A percentile compares a stretch with the other conserved stretches of the same genome.
Evolutionary conservation across 768 basidiomycete species (phyloP).

Genomic region (Suillus ampliporus): DNA sequence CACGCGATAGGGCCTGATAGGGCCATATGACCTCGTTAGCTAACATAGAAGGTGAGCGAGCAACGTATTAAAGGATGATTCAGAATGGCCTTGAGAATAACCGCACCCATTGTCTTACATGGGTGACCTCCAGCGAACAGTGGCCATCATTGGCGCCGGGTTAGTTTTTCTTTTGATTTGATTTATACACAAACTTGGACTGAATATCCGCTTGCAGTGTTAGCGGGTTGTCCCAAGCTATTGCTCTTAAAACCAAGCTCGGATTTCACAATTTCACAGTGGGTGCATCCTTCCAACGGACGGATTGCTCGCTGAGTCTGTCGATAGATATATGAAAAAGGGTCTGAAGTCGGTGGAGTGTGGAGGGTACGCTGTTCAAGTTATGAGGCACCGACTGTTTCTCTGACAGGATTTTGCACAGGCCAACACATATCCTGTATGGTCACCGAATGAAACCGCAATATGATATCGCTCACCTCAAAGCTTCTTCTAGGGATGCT

Average conservation of each 20-base stretch:
- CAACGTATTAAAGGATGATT: conserved; percentile 5
- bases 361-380: conserved; percentile 54
- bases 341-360: conserved; percentile 51
- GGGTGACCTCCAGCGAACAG: conserved; percentile 16
- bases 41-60: not conserved
- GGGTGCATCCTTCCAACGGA: conserved; percentile 13
- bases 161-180: not conserved
- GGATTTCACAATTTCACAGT: conserved; percentile 48
- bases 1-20: not conserved
- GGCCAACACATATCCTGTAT: conserved; percentile 35
- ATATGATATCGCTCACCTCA: not conserved
- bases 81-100: not conserved
- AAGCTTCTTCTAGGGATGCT: conserved; percentile 42
- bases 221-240: conserved; percentile 50
- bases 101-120: not conserved
- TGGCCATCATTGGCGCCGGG: conserved; percentile 30
- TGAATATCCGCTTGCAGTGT: conserved; percentile 31
- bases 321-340: conserved; percentile 53
- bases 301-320: not conserved
- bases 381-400: not conserved
- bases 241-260: conserved; percentile 45
- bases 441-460: not conserved
- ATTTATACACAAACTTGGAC: not conserved
- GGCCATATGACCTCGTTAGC: conserved; percentile 4
- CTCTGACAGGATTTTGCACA: conserved; percentile 14